phyloP scores from a whole-genome alignment of 208 protist genomes.

The Acanthamoeba rhysodes region DNA sequence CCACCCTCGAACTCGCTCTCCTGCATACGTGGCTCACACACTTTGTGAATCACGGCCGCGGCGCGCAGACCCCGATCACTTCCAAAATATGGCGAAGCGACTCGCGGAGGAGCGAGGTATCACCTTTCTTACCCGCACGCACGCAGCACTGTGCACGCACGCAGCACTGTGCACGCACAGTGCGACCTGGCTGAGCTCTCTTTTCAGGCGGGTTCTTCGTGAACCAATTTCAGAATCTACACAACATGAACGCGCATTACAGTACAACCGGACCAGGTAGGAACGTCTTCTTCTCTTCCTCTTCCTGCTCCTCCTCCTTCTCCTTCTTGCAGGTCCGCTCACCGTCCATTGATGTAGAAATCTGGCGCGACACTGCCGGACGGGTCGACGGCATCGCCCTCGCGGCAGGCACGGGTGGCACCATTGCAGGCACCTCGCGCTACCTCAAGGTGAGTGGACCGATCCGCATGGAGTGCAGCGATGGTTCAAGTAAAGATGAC shows the following conservation, averaged over 20 bases:
- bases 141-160: neutral
- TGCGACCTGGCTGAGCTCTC: neutral
- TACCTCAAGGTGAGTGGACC: conserved; percentile 77
- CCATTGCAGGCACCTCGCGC: conserved; percentile 85
- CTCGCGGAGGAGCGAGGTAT: conserved; percentile 18
- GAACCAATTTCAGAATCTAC: conserved; percentile 90
- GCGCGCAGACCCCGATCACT: conserved; percentile 51
- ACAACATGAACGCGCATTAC: conserved; percentile 87
- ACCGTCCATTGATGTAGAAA: neutral
- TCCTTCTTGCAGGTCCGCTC: neutral
- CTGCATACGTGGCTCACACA: conserved; percentile 8
- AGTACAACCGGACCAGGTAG: conserved; percentile 85
- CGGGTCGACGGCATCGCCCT: conserved; percentile 75
- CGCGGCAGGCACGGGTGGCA: conserved; percentile 88
- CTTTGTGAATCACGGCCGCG: neutral
- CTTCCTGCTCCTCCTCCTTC: neutral
- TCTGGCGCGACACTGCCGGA: conserved; percentile 7
- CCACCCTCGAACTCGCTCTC: neutral
- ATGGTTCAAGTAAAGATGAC: neutral
- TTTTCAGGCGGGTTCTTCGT: conserved; percentile 77
- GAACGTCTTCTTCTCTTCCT: conserved; percentile 68
- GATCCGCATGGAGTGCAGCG: too few species aligned
- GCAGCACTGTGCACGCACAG: neutral
- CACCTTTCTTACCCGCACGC: neutral
- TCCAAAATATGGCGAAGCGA: conserved; percentile 18